Evolutionary conservation across 257 asterid species (phyloP), one percentile per base, ranked within the genome.

Genomic region (Nicotiana noctiflora): DNA sequence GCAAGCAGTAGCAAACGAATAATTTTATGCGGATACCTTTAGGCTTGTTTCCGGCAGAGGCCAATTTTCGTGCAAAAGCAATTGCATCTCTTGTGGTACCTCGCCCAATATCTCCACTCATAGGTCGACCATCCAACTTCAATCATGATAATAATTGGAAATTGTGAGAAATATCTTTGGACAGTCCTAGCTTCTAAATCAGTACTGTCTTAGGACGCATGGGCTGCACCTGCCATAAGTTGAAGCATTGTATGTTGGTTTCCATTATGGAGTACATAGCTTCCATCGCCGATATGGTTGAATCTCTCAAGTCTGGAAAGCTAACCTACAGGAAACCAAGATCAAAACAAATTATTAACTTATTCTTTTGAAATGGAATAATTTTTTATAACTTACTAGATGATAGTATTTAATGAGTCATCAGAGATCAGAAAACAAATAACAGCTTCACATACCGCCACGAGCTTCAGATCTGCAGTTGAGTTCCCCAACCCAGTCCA

Each of bases 101-200:
- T 84, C 94, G 93, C 59, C 98, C 98, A 79, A 94, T 94, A 81
- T 94, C 97, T 85, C 97, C 97, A 83, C 94, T 94, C 98, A 95
- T 93, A 53, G 98, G 98, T 21, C 98, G 95, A 57, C 98, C 98
- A 84, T 95, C 98, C 90, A 93, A 86, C 98, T 93, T 81, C 63
- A 82, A 68, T 80, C 55, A 67, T 51, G 74, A 84, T 64, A 29
- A 59, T 19, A 31, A 44, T 10, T 55, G 67, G 19, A 18, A 67
- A 32, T 27, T 49, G 49, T 65, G 79, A 82, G 79, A 74, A 32
- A 74, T 49, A 49, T 25, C n/a, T 74, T 49, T 10, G 5, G 62
- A 0, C 62, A 1, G 1, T 49, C 19, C 25, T 49, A 74, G 37
- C 23, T 25, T 49, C 61, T 14, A 74, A 49, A 82, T 82, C 27